Evolutionary conservation across 2,329 filamentous ascomycete species (phyloP), one percentile per base, ranked within the genome.

Genomic region (Byssochlamys sp.): DNA sequence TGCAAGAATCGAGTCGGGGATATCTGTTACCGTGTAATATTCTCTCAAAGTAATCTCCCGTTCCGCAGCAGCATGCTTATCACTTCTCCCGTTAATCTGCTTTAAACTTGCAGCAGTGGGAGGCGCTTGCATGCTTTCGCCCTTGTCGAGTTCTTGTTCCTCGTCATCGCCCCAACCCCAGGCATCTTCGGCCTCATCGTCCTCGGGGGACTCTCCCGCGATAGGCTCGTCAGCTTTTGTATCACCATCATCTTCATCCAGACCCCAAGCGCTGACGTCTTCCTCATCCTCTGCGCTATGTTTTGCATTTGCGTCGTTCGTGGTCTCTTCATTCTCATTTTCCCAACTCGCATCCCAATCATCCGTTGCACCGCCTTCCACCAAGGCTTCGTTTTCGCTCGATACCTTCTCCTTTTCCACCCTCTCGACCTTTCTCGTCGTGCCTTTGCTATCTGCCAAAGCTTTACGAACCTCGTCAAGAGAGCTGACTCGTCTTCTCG

Each of bases 311-410:
- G 63, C 56, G 28, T 59, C 59, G 27, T 66, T 57, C 1, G 65
- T 56, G 10, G 63, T 65, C 53, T 75, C 74, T 33, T 77, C 76
- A 25, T 86, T 84, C 1, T 86, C 84, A 25, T 90, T 87, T 58
- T 86, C 84, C 91, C 91, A 96, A 11, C 83, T 86, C 51, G 84
- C 84, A 65, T 89, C 86, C 89, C 90, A 95, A 52, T 90, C 89
- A 60, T 77, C 69, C 9, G 62, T 76, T 12, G 74, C 71, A 12
- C 78, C 79, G 25, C 80, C 82, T 1, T 82, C 79, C 29, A 81
- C 75, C 39, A 91, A 78, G 59, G 87, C 79, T 57, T 84, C 83
- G 55, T 89, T 87, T 62, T 87, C 84, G 53, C 81, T 80, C 1
- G 85, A 86, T 0, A 96, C 80, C 69, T 87, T 84, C 66, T 94